Conservation (phyloP, 176 grass and related monocot genomes). For the Juncus inflexus region DNA sequence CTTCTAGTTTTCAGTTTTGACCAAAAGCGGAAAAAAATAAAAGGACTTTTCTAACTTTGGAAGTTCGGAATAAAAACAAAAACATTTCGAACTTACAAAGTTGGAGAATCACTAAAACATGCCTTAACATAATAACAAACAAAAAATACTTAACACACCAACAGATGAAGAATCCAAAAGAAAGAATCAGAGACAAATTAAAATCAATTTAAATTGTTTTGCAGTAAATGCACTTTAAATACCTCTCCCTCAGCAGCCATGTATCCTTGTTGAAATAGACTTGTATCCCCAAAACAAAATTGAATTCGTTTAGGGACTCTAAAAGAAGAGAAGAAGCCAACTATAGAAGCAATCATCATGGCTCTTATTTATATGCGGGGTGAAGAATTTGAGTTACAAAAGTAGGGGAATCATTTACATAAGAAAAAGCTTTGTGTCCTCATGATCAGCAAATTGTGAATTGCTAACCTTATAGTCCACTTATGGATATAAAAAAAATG, state of each 20-base stretch:
- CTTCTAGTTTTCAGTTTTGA: too few species aligned
- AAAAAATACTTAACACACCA: neutral
- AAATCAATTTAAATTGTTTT: neutral
- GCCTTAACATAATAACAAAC: neutral
- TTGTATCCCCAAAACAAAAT: slow-evolving; percentile 7
- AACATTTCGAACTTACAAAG: neutral
- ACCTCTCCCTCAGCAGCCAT: slow-evolving; percentile 42
- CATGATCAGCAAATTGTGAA: too few species aligned
- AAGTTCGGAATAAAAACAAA: neutral
- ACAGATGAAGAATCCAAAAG: neutral
- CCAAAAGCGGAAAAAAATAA: too few species aligned
- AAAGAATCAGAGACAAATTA: neutral
- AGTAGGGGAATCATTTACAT: neutral
- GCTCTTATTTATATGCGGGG: slow-evolving; percentile 16
- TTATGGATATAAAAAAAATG: too few species aligned
- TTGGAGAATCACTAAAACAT: neutral
- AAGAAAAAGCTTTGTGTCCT: slow-evolving; percentile 16
- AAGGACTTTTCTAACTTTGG: too few species aligned
- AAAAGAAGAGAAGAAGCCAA: slow-evolving; percentile 17
- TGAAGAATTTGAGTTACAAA: neutral
- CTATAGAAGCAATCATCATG: slow-evolving; percentile 23
- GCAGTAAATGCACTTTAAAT: neutral
- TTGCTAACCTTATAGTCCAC: too few species aligned
- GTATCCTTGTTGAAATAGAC: neutral
- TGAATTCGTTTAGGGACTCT: neutral